Conservation (phyloP, 257 asterid genomes). For the Rehmannia glutinosa region DNA sequence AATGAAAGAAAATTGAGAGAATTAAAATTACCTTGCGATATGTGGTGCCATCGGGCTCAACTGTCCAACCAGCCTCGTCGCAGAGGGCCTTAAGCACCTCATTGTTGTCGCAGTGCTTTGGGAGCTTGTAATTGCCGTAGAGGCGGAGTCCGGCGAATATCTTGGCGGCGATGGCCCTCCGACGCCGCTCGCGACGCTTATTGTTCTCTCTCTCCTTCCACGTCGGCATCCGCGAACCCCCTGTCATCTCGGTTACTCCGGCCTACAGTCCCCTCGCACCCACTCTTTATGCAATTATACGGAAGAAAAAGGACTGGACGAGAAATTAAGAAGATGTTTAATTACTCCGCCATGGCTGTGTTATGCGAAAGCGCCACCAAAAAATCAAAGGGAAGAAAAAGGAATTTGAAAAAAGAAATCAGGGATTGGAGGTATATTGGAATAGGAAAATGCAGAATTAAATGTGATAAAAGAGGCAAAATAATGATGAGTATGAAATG, state of each 20-base stretch:
- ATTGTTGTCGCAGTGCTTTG: conserved; percentile 68
- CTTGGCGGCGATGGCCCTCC: conserved; percentile 74
- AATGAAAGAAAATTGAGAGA: neutral
- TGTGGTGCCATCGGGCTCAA: conserved; percentile 68
- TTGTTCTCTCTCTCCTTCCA: conserved; percentile 83
- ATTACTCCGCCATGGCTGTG: neutral
- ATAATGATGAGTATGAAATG: neutral
- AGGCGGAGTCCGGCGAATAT: conserved; percentile 65
- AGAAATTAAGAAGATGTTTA: neutral
- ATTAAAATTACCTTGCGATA: conserved; percentile 48
- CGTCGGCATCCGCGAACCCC: conserved; percentile 58
- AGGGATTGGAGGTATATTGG: too few species aligned
- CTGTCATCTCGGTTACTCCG: conserved; percentile 29
- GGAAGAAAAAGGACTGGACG: neutral
- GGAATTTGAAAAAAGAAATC: neutral
- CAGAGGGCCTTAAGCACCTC: conserved; percentile 81
- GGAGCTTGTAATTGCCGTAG: conserved; percentile 65
- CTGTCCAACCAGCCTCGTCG: conserved; percentile 71
- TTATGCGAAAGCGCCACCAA: neutral
- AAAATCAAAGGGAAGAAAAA: neutral
- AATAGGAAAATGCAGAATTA: conserved; percentile 14
- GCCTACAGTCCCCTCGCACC: too few species aligned
- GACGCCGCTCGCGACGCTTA: conserved; percentile 64
- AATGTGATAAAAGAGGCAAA: neutral
- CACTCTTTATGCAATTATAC: neutral